phyloP scores from a whole-genome alignment of 2,329 filamentous ascomycete species.

The Stagonosporopsis vannaccii region DNA sequence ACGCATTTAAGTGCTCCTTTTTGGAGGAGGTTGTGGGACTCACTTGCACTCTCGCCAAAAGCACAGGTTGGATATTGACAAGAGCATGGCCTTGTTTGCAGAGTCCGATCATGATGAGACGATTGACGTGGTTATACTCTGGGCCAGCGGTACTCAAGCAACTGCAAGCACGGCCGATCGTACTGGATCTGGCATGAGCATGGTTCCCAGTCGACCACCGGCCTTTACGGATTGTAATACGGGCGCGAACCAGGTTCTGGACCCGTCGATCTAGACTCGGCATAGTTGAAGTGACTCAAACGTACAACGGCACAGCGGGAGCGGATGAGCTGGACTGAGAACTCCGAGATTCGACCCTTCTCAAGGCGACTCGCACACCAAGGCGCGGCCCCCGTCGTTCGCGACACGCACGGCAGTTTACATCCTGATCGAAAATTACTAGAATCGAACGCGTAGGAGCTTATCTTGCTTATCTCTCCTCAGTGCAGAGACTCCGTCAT shows the following conservation, averaged over 20 bases:
- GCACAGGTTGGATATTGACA: neutral
- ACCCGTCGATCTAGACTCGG: neutral
- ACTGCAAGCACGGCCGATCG: neutral
- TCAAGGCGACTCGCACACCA: neutral
- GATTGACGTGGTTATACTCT: too few species aligned
- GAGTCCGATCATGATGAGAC: neutral
- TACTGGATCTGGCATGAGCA: neutral
- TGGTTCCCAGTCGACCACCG: neutral
- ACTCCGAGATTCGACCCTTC: neutral
- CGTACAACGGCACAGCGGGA: neutral
- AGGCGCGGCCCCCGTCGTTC: neutral
- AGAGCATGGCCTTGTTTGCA: neutral
- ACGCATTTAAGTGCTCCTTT: neutral
- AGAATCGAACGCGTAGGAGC: conserved; percentile 4
- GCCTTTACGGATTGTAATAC: neutral
- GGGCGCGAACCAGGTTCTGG: neutral
- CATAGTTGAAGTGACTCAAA: neutral
- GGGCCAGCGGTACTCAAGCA: neutral
- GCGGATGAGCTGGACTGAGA: neutral
- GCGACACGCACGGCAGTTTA: neutral
- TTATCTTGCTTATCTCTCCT: conserved; percentile 16
- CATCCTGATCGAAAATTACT: neutral
- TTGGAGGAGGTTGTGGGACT: neutral
- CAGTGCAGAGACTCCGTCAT: neutral
- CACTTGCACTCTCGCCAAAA: neutral